Conservation (phyloP, 495 filamentous ascomycete genomes). For the Penicillium desertorum region DNA sequence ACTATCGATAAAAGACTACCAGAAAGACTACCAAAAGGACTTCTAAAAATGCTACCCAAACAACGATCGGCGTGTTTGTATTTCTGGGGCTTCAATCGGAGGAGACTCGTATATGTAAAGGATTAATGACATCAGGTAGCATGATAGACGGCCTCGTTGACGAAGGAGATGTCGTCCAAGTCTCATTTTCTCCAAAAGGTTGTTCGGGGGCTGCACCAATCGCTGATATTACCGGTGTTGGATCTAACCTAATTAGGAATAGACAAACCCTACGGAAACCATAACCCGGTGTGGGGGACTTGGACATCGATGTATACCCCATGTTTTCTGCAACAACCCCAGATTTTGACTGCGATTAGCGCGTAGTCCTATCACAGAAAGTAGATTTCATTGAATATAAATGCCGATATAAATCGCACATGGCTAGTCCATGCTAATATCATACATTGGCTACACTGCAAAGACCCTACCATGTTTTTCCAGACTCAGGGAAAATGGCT, state of each 20-base stretch:
- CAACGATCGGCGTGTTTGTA: background rate
- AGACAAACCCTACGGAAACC: constrained; percentile 1
- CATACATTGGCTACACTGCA: background rate
- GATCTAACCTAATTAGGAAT: background rate
- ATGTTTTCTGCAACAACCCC: background rate
- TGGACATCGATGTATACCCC: background rate
- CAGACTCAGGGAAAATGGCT: constrained; percentile 10
- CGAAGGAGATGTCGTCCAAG: background rate
- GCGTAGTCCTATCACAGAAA: background rate
- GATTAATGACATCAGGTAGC: background rate
- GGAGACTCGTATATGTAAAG: background rate
- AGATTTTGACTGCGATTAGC: background rate
- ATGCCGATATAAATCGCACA: background rate
- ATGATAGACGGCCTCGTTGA: background rate
- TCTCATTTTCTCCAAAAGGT: background rate
- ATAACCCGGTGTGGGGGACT: background rate
- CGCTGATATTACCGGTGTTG: background rate
- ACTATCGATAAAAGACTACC: too few species aligned
- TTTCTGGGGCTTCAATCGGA: background rate
- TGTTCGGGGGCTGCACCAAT: background rate
- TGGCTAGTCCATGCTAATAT: background rate
- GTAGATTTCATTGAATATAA: background rate
- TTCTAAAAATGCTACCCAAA: too few species aligned
- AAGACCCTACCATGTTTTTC: constrained; percentile 5
- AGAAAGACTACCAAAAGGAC: too few species aligned